These are phyloP conservation scores for Hypoxylon subgilvum DNA, from an alignment of 495 filamentous ascomycete genomes.

Conservation along the genomic window DNA sequence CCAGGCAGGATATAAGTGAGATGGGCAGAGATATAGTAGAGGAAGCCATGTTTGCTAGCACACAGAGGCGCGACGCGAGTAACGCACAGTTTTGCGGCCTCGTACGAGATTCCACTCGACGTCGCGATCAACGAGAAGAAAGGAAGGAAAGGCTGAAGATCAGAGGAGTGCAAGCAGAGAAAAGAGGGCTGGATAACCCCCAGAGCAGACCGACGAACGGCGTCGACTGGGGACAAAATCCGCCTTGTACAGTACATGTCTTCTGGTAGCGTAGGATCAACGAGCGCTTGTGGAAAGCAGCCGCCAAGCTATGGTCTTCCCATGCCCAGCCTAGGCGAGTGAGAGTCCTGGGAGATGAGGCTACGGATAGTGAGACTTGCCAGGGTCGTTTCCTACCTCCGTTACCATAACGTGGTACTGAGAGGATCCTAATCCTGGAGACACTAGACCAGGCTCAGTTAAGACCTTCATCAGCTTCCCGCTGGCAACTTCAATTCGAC, in stretches of 20 bases:
- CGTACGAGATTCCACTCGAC: constrained; percentile 19
- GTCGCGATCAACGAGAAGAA: constrained; percentile 13
- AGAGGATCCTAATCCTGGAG: constrained; percentile 34
- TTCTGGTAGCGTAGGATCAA: constrained; percentile 10
- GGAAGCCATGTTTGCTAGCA: constrained; percentile 29
- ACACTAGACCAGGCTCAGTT: constrained; percentile 4
- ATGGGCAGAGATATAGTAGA: constrained; percentile 30
- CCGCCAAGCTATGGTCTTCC: constrained; percentile 8
- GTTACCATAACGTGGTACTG: not conserved
- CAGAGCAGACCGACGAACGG: constrained; percentile 9
- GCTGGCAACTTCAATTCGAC: constrained; percentile 8
- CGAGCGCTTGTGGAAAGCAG: constrained; percentile 22
- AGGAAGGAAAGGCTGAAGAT: constrained; percentile 20
- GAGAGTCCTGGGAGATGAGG: constrained; percentile 31
- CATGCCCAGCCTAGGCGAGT: constrained; percentile 14
- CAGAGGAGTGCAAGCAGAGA: constrained; percentile 23
- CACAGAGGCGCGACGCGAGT: constrained; percentile 14
- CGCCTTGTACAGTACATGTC: constrained; percentile 26
- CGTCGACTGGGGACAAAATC: constrained; percentile 13
- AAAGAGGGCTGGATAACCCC: constrained; percentile 18
- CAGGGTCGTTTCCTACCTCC: constrained; percentile 5
- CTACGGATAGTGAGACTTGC: constrained; percentile 27
- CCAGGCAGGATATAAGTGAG: constrained; percentile 38
- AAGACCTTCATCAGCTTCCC: constrained; percentile 32
- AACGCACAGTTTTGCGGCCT: constrained; percentile 15